Evolutionary conservation across 2,329 filamentous ascomycete species (phyloP), one percentile per base, ranked within the genome.

Genomic region (Colletotrichum sp.): DNA sequence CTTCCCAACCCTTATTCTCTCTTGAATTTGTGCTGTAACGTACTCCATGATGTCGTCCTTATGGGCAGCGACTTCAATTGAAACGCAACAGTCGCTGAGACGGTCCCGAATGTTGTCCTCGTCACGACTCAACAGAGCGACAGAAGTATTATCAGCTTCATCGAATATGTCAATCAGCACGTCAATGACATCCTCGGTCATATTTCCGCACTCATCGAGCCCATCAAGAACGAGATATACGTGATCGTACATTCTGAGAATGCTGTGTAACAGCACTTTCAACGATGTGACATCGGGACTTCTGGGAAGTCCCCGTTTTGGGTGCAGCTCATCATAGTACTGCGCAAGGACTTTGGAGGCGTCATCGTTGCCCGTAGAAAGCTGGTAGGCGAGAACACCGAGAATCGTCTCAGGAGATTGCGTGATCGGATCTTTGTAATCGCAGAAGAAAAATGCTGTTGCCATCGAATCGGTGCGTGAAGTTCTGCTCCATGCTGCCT

Each of bases 221-320:
- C 32, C 32, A 7, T 34, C 32, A 1, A 34, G 0, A 2, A 34
- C 1, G 12, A 34, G 1, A 6, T 34, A 34, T 3, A 13, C 32
- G 2, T 34, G 32, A 6, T 34, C 32, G 13, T 34, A 34, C 6
- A 34, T 15, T 7, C 0, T 0, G 6, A 34, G 2, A 3, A 34
- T 15, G 0, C 3, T 34, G 1, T 34, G 32, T 3, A 34, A 6
- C 13, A 34, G 2, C 6, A 34, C 12, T 7, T 34, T 15, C 6
- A 34, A 0, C 6, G 32, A 34, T 3, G 32, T 1, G 2, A 34
- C 0, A 3, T 15, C 3, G 0, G 32, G 12, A 1, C 6, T 15
- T 34, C 1, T 34, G 2, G 32, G 32, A 0, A 34, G 32, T 7
- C 12, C 32, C 0, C 4, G 32, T 7, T 34, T 34, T 1, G 32